Base-by-base conservation (phyloP, 2,329 filamentous ascomycete genomes). In the Exophiala oligosperma region DNA sequence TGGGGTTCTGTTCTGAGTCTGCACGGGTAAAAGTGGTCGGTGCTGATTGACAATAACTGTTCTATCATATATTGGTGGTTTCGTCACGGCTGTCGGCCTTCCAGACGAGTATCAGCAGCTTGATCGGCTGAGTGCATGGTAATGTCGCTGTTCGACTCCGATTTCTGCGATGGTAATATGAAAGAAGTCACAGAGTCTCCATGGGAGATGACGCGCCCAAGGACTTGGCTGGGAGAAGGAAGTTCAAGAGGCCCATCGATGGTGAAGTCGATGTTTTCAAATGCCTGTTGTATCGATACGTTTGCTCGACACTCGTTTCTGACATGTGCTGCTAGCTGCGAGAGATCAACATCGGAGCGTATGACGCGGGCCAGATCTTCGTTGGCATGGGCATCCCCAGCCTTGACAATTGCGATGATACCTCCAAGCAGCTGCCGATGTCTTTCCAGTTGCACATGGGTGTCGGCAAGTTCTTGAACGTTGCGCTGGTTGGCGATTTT, bases 401-500 rank as follows among this genome's bases (percentile, higher is more conserved):
- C 65, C 37, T 60, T 60, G 29, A 67, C 49, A 9, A 60, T 66
- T 3, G 65, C 64, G 48, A 67, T 60, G 4, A 66, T 67, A 17
- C 65, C 65, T 38, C 65, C 65, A 14, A 67, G 62, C 6, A 67
- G 56, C 28, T 64, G 55, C 52, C 52, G 53, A 26, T 64, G 56
- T 43, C 60, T 54, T 21, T 66, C 60, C 17, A 67, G 57, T 28
- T 62, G 53, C 4, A 54, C n/a, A 28, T 62, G 60, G 11, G 61
- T 53, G 24, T 64, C 56, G 26, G 53, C 56, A 23, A 67, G 60
- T 40, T 67, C 65, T 47, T 66, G 64, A 3, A 66, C 52, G 28
- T 64, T 65, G 21, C 63, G 59, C 24, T 67, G 65, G 28, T 65
- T 64, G 12, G 64, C 62, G 37, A 66, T 64, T 51, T 67, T 67